These are phyloP conservation scores for Fusarium liriodendri DNA, from an alignment of 2,329 filamentous ascomycete genomes.

Conservation along the genomic window DNA sequence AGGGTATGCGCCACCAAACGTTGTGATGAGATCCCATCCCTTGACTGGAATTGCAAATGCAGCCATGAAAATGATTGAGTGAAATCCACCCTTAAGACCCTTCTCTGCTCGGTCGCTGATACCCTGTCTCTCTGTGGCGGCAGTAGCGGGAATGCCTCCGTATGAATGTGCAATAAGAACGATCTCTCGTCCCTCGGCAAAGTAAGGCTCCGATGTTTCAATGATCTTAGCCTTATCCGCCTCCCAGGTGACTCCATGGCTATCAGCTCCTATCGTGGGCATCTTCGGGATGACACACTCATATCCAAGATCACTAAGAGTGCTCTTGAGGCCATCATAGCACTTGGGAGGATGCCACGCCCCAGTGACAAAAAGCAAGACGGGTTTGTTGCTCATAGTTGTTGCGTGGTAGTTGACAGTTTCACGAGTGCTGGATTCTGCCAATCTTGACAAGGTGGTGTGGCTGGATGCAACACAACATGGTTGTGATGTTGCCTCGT, in stretches of 20 bases:
- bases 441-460: not conserved
- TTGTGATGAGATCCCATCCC: not conserved
- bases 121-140: not conserved
- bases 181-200: not conserved
- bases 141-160: not conserved
- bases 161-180: not conserved
- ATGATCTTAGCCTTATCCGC: not conserved
- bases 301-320: not conserved
- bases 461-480: not conserved
- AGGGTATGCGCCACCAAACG: not conserved
- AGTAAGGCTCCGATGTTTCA: not conserved
- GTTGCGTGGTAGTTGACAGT: not conserved
- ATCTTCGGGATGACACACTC: not conserved
- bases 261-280: not conserved
- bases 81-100: not conserved
- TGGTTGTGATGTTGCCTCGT: not conserved
- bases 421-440: not conserved
- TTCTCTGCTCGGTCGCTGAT: not conserved
- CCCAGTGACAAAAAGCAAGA: not conserved
- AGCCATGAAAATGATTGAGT: not conserved
- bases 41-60: not conserved
- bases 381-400: not conserved
- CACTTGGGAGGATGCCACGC: not conserved
- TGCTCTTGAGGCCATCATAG: not conserved
- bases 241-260: not conserved